A percentile compares a stretch with the other conserved stretches of the same genome.
phyloP scores from a whole-genome alignment of 164 flowering plant species.

The Stephania yunnanensis region DNA sequence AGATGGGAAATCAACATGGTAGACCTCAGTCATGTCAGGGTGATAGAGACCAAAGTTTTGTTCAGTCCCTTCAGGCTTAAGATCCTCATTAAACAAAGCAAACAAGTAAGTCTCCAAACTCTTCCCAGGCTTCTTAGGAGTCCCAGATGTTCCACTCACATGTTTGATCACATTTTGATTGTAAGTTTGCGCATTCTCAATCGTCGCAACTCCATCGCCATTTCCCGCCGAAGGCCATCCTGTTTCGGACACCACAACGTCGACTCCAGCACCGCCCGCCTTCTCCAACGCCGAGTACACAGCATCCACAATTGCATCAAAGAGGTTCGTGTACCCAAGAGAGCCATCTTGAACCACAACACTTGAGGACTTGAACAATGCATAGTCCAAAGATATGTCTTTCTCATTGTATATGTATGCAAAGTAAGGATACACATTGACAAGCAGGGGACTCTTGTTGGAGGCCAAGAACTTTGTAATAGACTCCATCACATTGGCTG shows the following conservation, averaged over 20 bases:
- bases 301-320: conserved; percentile 11
- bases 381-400: conserved; percentile 1
- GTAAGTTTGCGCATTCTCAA: conserved; percentile 2
- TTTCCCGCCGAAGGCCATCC: conserved; percentile 17
- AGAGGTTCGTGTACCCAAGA: conserved; percentile 5
- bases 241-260: conserved; percentile 6
- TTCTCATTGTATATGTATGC: neutral
- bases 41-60: conserved; percentile 9
- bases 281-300: conserved; percentile 11
- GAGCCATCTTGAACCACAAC: neutral
- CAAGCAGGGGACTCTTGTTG: conserved; percentile 4
- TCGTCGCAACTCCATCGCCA: conserved; percentile 1
- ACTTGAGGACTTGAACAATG: neutral
- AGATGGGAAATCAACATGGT: conserved; percentile 4
- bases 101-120: conserved; percentile 9
- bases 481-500: neutral
- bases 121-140: conserved; percentile 8
- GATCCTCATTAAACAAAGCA: conserved; percentile 16
- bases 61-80: conserved; percentile 6
- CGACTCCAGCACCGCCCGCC: neutral
- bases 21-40: conserved; percentile 14
- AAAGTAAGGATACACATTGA: conserved; percentile 15
- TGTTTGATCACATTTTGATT: conserved; percentile 4
- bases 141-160: neutral
- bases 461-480: conserved; percentile 4